A percentile compares a stretch with the other conserved stretches of the same genome.
phyloP scores from a whole-genome alignment of 306 rosid species.

The Rosa persica region DNA sequence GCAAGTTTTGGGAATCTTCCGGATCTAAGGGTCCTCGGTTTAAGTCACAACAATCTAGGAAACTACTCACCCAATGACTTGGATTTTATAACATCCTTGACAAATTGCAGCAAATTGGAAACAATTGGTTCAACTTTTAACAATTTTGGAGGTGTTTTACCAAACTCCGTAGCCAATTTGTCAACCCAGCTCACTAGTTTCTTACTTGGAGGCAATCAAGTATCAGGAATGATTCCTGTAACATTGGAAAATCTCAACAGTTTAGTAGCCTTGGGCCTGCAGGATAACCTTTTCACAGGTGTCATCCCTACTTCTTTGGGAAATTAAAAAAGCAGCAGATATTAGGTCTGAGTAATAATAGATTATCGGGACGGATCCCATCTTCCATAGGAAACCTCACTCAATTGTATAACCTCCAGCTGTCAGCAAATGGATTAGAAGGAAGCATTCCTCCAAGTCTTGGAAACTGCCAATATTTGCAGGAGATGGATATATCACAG shows the following conservation, averaged over 20 bases:
- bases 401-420: background rate
- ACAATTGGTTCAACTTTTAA: fast-evolving
- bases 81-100: background rate
- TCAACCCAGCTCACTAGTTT: background rate
- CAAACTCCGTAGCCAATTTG: background rate
- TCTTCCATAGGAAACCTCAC: slow-evolving; percentile 34
- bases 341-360: background rate
- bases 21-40: fast-evolving
- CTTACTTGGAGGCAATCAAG: background rate
- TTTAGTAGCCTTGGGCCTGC: background rate
- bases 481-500: slow-evolving; percentile 10
- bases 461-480: slow-evolving; percentile 19
- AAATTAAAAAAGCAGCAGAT: background rate
- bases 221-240: background rate
- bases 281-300: slow-evolving; percentile 21
- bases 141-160: background rate
- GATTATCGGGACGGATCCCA: slow-evolving; percentile 22
- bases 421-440: slow-evolving; percentile 21
- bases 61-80: background rate
- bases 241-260: background rate
- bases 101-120: background rate
- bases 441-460: slow-evolving; percentile 31
- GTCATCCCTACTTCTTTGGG: slow-evolving; percentile 37
- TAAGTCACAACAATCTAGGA: background rate
- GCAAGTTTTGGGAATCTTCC: background rate